These are phyloP conservation scores for Saccharomycopsis olivae DNA, from an alignment of 805 yeast genomes.

Conservation along the genomic window DNA sequence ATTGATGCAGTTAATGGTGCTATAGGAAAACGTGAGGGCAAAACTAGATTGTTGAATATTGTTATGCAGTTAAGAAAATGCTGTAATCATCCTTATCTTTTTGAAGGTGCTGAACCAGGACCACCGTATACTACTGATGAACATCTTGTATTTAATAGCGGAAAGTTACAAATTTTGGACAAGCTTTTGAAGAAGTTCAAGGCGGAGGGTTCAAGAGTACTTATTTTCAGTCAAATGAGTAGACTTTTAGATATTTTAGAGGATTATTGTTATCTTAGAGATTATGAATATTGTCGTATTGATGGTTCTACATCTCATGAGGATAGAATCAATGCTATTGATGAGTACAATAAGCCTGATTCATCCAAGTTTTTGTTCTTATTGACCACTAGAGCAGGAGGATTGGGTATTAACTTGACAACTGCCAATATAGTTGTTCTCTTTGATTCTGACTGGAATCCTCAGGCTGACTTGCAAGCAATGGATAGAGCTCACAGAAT, in stretches of 20 bases:
- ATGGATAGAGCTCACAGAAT: constrained; percentile 98
- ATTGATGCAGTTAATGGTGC: constrained; percentile 95
- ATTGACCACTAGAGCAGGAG: constrained; percentile 94
- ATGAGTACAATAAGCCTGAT: constrained; percentile 76
- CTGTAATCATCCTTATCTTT: constrained; percentile 93
- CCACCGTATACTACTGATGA: constrained; percentile 96
- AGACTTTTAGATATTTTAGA: constrained; percentile 82
- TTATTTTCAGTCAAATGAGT: constrained; percentile 91
- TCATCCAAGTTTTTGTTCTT: constrained; percentile 77
- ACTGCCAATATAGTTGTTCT: constrained; percentile 84
- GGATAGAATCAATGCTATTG: constrained; percentile 86
- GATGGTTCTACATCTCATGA: constrained; percentile 93
- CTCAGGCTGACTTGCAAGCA: constrained; percentile 95
- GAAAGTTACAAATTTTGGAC: constrained; percentile 83
- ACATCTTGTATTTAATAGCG: constrained; percentile 81
- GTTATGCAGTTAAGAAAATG: constrained; percentile 96
- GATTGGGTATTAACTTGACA: constrained; percentile 86
- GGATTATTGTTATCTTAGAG: constrained; percentile 82
- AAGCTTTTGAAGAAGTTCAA: constrained; percentile 65
- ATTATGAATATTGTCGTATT: constrained; percentile 78
- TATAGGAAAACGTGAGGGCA: constrained; percentile 87
- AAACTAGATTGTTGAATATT: constrained; percentile 80
- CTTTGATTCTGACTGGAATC: constrained; percentile 95
- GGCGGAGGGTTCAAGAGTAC: constrained; percentile 74
- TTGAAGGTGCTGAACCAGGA: constrained; percentile 99